Evolutionary conservation across 176 grass and related monocot species (phyloP).

Genomic region (Miscanthus lutarioriparius): DNA sequence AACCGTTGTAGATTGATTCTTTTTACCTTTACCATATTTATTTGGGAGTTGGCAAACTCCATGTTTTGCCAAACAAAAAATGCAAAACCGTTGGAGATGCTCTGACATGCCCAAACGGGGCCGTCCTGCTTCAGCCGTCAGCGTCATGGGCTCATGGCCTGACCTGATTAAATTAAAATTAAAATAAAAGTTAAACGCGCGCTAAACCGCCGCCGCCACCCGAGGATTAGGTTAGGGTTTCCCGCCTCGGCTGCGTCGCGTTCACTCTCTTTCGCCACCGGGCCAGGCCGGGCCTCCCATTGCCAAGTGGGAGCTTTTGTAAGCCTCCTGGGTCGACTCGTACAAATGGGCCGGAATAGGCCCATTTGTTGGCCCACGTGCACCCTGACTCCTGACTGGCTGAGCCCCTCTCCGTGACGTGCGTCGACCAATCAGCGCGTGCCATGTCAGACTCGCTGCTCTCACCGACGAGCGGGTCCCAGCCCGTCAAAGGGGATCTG

Average conservation of each 20-base stretch:
- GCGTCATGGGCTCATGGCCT: background rate
- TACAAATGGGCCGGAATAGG: background rate
- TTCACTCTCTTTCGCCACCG: background rate
- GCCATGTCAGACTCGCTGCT: background rate
- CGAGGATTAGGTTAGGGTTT: slow-evolving; percentile 11
- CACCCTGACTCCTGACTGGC: background rate
- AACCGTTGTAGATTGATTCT: too few species aligned
- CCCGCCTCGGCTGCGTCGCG: background rate
- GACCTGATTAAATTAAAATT: background rate
- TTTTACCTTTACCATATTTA: too few species aligned
- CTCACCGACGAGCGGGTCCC: background rate
- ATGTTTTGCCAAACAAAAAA: too few species aligned
- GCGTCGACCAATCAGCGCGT: slow-evolving; percentile 28
- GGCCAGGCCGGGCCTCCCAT: background rate
- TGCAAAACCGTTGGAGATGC: too few species aligned
- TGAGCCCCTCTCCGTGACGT: slow-evolving; percentile 31
- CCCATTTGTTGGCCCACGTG: background rate
- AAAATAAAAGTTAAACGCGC: background rate
- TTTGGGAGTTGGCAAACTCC: too few species aligned
- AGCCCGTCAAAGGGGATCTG: background rate
- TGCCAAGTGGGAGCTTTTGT: background rate
- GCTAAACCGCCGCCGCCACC: background rate
- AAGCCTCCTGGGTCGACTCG: background rate
- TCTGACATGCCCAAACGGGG: slow-evolving; percentile 1
- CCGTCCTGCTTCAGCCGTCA: background rate